phyloP scores from a whole-genome alignment of 2,329 filamentous ascomycete genomes.

The Colletotrichum orchidophilum region DNA sequence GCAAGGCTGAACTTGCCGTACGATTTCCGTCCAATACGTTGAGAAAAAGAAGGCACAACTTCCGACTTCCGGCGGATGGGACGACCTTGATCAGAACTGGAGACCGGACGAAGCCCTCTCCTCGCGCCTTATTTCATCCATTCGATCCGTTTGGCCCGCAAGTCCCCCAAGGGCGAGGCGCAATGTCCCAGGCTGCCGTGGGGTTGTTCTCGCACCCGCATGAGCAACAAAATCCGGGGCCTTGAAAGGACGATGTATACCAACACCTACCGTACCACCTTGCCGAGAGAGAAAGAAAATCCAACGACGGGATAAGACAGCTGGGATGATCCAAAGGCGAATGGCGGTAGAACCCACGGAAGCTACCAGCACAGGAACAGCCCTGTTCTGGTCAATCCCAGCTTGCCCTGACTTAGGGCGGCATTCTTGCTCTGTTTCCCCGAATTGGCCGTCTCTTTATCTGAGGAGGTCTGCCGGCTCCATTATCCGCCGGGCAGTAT shows the following conservation, averaged over 20 bases:
- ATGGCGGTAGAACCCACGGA: slow-evolving; percentile 4
- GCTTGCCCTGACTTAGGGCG: neutral
- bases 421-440: slow-evolving; percentile 6
- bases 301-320: neutral
- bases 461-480: neutral
- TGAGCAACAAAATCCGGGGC: slow-evolving; percentile 11
- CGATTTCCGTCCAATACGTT: neutral
- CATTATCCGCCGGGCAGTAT: neutral
- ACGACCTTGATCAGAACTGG: neutral
- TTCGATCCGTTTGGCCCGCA: slow-evolving; percentile 20
- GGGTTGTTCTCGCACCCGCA: slow-evolving; percentile 5
- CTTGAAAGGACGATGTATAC: neutral
- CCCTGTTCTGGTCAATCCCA: neutral
- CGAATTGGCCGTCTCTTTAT: neutral
- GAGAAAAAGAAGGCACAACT: neutral
- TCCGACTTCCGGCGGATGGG: slow-evolving; percentile 23
- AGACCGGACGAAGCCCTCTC: neutral
- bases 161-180: neutral
- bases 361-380: neutral
- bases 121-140: slow-evolving; percentile 7
- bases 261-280: too few species aligned
- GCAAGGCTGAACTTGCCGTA: neutral
- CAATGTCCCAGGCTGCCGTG: slow-evolving; percentile 13
- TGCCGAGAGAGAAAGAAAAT: neutral
- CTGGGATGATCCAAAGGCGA: slow-evolving; percentile 6